These are phyloP conservation scores for Rhododendron williamsianum DNA, from an alignment of 148 eudicot genomes.

Conservation along the genomic window DNA sequence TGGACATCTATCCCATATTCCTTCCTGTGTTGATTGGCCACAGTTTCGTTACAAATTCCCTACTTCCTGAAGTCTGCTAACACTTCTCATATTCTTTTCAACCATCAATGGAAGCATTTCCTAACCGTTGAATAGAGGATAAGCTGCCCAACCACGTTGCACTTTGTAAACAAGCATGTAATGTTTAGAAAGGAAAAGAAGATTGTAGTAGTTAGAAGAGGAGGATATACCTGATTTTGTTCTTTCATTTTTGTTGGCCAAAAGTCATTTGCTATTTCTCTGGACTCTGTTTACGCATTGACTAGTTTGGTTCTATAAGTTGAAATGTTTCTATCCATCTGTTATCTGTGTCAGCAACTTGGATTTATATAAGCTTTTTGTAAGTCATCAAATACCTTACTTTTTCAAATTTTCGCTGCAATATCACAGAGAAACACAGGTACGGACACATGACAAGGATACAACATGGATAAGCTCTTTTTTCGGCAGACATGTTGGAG, in stretches of 20 bases:
- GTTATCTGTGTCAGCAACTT: too few species aligned
- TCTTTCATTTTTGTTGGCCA: background rate
- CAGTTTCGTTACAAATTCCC: background rate
- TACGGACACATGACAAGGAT: background rate
- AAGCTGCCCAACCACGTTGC: background rate
- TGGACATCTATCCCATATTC: background rate
- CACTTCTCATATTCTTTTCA: background rate
- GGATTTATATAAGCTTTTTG: too few species aligned
- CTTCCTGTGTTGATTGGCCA: background rate
- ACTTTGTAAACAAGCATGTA: background rate
- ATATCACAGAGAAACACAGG: background rate
- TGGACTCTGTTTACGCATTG: background rate
- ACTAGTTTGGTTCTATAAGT: background rate
- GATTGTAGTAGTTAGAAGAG: background rate
- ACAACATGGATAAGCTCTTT: background rate
- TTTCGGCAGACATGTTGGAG: background rate
- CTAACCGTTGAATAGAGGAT: background rate
- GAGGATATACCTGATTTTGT: background rate
- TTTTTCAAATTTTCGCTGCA: background rate
- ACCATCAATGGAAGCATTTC: background rate
- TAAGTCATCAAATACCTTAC: too few species aligned
- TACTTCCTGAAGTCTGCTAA: background rate
- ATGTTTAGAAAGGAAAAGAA: background rate
- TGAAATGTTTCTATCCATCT: too few species aligned
- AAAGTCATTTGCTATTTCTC: background rate